phyloP scores from a whole-genome alignment of 2,329 filamentous ascomycete species.

The Ambrosiella beaveri region DNA sequence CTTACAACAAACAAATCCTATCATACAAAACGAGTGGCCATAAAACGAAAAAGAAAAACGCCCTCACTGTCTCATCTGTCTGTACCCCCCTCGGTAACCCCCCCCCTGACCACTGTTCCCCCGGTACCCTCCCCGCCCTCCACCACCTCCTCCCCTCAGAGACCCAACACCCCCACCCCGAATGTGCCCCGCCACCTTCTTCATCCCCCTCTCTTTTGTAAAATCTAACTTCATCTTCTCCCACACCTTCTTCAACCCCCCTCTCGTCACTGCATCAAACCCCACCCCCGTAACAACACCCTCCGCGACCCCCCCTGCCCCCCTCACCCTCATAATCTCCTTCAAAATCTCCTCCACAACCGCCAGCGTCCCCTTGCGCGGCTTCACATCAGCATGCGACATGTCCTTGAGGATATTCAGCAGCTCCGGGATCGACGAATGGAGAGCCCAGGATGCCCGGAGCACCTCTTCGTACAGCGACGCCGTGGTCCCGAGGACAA shows the following conservation, averaged over 20 bases:
- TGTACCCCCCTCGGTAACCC: too few relatives aligned
- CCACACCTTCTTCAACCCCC: slow-evolving; percentile 1
- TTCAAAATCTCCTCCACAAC: slow-evolving; percentile 4
- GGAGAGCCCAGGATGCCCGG: slow-evolving; percentile 41
- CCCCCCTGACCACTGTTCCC: too few relatives aligned
- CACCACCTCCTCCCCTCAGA: too few relatives aligned
- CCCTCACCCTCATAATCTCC: slow-evolving; percentile 1
- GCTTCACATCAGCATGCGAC: slow-evolving; percentile 39
- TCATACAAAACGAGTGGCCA: neutral
- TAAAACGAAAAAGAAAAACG: too few relatives aligned
- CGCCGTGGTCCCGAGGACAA: slow-evolving; percentile 54
- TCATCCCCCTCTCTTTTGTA: neutral
- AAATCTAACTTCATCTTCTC: neutral
- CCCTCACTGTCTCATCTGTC: too few relatives aligned
- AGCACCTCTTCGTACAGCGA: slow-evolving; percentile 53
- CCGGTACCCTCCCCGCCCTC: too few relatives aligned
- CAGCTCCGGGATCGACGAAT: slow-evolving; percentile 38
- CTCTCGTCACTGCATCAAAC: slow-evolving; percentile 1
- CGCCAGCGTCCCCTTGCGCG: slow-evolving; percentile 1
- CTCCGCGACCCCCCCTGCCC: slow-evolving; percentile 3
- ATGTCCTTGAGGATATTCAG: slow-evolving; percentile 46
- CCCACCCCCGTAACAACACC: neutral
- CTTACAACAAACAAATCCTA: neutral
- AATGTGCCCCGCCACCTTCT: too few relatives aligned
- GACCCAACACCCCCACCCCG: too few relatives aligned